Percentiles rank a stretch among this genome's conserved stretches.
Conservation (phyloP, 2,329 filamentous ascomycete species). For the Ploettnerulaceae sp. region DNA sequence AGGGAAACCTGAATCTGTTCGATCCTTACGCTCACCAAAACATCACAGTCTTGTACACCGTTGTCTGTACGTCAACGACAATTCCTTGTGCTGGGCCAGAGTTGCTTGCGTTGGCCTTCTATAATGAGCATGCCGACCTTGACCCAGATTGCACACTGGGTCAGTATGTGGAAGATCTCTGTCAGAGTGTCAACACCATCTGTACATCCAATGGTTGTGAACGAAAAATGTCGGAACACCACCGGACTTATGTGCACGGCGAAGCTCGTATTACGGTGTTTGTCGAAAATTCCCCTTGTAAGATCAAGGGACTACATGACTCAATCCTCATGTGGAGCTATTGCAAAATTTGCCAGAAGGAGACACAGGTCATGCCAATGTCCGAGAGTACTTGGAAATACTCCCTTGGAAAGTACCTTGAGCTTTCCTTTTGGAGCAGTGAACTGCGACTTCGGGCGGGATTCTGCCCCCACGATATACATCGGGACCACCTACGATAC, state of each 20-base stretch:
- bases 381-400: constrained; percentile 96
- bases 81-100: constrained; percentile 90
- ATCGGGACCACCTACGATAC: constrained; percentile 86
- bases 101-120: constrained; percentile 86
- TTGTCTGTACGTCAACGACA: constrained; percentile 89
- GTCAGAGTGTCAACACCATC: constrained; percentile 66
- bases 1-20: constrained; percentile 82
- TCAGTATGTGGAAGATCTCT: constrained; percentile 91
- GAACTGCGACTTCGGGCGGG: constrained; percentile 70
- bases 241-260: constrained; percentile 94
- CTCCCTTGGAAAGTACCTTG: constrained; percentile 97
- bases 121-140: constrained; percentile 76
- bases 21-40: constrained; percentile 95
- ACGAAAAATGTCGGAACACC: constrained; percentile 84
- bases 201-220: constrained; percentile 85
- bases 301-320: constrained; percentile 60
- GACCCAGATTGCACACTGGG: constrained; percentile 88
- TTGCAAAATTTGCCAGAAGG: constrained; percentile 86
- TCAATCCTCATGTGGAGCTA: constrained; percentile 97
- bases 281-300: constrained; percentile 68
- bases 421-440: constrained; percentile 92
- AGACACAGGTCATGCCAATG: constrained; percentile 87
- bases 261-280: constrained; percentile 90
- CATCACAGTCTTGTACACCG: constrained; percentile 89
- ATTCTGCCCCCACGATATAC: constrained; percentile 85